Base-by-base conservation (phyloP, 192 early-diverging fungal species). In the Linnemannia elongata region DNA sequence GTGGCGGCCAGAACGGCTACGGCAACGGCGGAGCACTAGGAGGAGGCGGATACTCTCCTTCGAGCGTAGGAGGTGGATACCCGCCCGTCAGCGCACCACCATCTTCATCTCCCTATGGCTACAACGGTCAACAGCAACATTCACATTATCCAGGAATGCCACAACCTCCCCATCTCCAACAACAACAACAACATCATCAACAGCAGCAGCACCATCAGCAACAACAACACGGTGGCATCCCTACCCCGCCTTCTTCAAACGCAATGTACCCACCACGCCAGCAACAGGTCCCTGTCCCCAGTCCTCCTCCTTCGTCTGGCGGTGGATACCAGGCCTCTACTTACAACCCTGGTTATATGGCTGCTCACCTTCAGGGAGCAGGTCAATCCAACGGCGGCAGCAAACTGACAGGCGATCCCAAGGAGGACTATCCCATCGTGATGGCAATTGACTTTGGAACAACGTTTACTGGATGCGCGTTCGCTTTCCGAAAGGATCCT, bases 391-490 rank as follows among this genome's bases (percentile, higher is more conserved):
- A 74, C 72, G 85, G 60, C 8, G 60, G 85, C 44, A 77, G 68
- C 10, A 69, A 68, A 63, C 52, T 87, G 27, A 87, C 85, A 9
- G 85, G 85, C 0, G 85, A 87, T 54, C 85, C 85, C 63, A 87
- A 87, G 52, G 85, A 87, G 47, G 81, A 90, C 17, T 90, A 90
- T 47, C 87, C 89, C 24, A 88, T 90, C 66, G 87, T 90, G 36
- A 82, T 90, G 78, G 87, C 89, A 39, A 90, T 90, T 41, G 89
- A 90, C 68, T 90, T 90, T 74, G 89, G 89, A 70, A 82, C 81
- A 47, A 91, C 74, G 1, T 92, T 86, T 63, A 89, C 91, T 33
- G 91, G 91, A 80, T 88, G 87, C 47, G 89, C 91, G 7, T 92
- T 90, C 81, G 89, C 91, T 13, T 90, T 89, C 47, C 76, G 81